These are phyloP conservation scores for Funneliformis geosporum DNA, from an alignment of 192 early-diverging fungal species.

Conservation along the genomic window DNA sequence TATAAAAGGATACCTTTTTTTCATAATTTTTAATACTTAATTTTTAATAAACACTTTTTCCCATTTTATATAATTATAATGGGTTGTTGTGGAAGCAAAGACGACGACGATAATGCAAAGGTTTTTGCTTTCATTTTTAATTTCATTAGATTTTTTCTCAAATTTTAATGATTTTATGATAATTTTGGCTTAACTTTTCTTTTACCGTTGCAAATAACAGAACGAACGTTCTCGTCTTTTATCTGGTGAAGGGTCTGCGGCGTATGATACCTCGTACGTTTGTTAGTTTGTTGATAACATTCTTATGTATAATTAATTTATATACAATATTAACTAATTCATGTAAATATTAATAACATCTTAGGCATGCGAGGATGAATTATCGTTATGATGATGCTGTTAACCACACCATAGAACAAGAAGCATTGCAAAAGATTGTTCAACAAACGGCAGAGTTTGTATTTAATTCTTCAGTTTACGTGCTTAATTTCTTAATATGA, in stretches of 20 bases:
- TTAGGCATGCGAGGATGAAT: not conserved
- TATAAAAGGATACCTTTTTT: not conserved
- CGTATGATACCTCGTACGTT: not conserved
- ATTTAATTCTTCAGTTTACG: not conserved
- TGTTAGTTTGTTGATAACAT: not conserved
- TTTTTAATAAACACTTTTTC: not conserved
- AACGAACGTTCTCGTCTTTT: constrained; percentile 17
- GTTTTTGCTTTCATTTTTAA: not conserved
- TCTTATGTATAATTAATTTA: not conserved
- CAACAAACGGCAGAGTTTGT: constrained; percentile 24
- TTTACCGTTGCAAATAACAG: not conserved
- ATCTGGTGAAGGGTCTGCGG: not conserved
- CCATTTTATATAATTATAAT: not conserved
- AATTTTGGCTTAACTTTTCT: not conserved
- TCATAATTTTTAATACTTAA: not conserved
- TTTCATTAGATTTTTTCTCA: not conserved
- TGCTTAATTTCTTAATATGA: not conserved
- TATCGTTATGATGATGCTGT: constrained; percentile 18
- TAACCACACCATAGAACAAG: not conserved
- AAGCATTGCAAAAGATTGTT: constrained; percentile 17
- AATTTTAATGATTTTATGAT: not conserved
- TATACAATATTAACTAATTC: not conserved
- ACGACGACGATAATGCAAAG: constrained; percentile 18
- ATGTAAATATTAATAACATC: not conserved
- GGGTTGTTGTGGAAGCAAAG: constrained; percentile 31